Conservation (phyloP, 2,329 filamentous ascomycete genomes). For the Geosmithia morbida region DNA sequence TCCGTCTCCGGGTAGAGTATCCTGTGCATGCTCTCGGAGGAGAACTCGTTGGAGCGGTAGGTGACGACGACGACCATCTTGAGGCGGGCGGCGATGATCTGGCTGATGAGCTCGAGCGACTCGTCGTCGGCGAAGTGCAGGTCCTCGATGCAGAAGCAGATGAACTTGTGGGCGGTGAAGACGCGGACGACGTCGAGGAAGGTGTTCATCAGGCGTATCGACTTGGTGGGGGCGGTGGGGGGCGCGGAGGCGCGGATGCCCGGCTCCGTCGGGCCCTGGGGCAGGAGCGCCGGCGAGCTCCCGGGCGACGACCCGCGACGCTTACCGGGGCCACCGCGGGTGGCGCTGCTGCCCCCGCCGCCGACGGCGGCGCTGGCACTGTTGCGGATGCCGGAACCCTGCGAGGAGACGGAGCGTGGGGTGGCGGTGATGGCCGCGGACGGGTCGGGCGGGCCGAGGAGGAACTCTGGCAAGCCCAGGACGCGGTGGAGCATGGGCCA, state of each 20-base stretch:
- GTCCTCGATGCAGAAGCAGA: constrained; percentile 81
- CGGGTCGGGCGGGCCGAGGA: constrained; percentile 35
- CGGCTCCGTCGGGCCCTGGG: constrained; percentile 24
- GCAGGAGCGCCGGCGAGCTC: constrained; percentile 23
- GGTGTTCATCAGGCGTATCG: constrained; percentile 69
- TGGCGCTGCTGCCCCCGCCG: neutral
- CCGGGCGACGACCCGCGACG: constrained; percentile 36
- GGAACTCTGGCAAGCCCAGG: constrained; percentile 55
- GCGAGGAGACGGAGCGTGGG: constrained; percentile 20
- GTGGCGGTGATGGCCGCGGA: constrained; percentile 5
- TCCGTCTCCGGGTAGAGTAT: constrained; percentile 39
- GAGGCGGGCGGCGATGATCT: constrained; percentile 65
- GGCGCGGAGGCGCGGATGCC: constrained; percentile 33
- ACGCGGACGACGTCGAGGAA: constrained; percentile 76
- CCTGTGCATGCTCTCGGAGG: constrained; percentile 36
- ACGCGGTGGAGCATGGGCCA: constrained; percentile 50
- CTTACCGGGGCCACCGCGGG: constrained; percentile 2
- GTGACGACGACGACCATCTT: constrained; percentile 75
- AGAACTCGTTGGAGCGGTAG: constrained; percentile 51
- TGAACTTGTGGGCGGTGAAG: constrained; percentile 70
- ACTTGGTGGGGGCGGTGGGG: constrained; percentile 40
- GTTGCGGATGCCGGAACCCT: constrained; percentile 14
- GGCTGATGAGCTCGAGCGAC: constrained; percentile 67
- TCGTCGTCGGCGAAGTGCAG: constrained; percentile 84
- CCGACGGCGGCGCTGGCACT: constrained; percentile 9